Evolutionary conservation across 306 rosid species (phyloP).

Genomic region (Lithocarpus polystachyus): DNA sequence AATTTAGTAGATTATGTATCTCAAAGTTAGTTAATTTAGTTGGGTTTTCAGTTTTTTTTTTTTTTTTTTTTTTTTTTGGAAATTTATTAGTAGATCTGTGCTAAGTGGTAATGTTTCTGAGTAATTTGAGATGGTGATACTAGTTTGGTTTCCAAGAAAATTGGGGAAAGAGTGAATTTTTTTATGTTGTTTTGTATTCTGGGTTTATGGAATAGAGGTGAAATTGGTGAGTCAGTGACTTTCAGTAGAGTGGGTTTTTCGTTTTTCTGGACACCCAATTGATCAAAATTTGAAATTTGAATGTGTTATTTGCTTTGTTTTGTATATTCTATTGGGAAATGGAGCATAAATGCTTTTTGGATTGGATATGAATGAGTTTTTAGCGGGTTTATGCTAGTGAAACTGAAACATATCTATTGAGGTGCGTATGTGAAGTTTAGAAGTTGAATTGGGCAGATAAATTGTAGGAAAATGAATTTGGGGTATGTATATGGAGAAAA

Average conservation of each 20-base stretch:
- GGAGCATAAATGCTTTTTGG: not conserved
- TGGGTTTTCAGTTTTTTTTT: slow-evolving; percentile 8
- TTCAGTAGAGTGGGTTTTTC: slow-evolving; percentile 15
- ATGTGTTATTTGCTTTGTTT: slow-evolving; percentile 6
- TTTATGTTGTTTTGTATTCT: slow-evolving; percentile 9
- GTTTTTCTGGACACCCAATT: slow-evolving; percentile 28
- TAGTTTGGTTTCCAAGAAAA: slow-evolving; percentile 33
- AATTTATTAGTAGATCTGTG: slow-evolving; percentile 67
- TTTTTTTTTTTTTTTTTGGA: slow-evolving; percentile 12
- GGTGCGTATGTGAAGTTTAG: slow-evolving; percentile 9
- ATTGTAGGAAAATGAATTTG: not conserved
- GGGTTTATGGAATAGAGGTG: slow-evolving; percentile 3
- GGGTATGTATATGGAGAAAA: not conserved
- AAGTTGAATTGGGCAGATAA: not conserved
- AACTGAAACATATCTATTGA: slow-evolving; percentile 11
- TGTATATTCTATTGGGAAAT: slow-evolving; percentile 10
- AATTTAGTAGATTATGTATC: slow-evolving; percentile 20
- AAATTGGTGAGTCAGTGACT: slow-evolving; percentile 12
- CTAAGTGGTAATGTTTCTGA: slow-evolving; percentile 23
- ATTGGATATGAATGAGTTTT: slow-evolving; percentile 27
- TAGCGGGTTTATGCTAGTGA: slow-evolving; percentile 22
- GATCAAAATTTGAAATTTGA: slow-evolving; percentile 20
- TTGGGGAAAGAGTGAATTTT: slow-evolving; percentile 13
- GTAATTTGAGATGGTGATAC: slow-evolving; percentile 29
- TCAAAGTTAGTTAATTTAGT: slow-evolving; percentile 39